Conservation (phyloP, 345 rosid species). For the Populus nigra region DNA sequence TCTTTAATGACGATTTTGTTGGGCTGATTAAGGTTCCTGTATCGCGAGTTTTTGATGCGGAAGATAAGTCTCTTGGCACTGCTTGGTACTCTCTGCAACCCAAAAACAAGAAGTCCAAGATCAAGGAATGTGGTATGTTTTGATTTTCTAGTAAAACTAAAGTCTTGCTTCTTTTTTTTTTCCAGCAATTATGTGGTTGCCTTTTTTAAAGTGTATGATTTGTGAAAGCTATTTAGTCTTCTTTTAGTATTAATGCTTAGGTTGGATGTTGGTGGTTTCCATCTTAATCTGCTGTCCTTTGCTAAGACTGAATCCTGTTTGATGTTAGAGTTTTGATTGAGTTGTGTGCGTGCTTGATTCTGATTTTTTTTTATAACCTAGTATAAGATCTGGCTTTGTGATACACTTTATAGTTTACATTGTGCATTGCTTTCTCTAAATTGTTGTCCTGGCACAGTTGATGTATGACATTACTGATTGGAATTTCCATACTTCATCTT, state of each 20-base stretch:
- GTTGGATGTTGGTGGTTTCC: neutral
- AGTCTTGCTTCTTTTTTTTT: neutral
- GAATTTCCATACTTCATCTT: neutral
- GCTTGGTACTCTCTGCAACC: conserved; percentile 78
- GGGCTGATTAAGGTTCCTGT: conserved; percentile 70
- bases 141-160: neutral
- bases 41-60: conserved; percentile 69
- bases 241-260: neutral
- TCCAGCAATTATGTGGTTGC: neutral
- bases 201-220: neutral
- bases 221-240: neutral
- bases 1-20: conserved; percentile 79
- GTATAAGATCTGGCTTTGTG: neutral
- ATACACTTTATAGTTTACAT: neutral
- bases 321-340: neutral
- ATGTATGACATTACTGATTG: conserved; percentile 3
- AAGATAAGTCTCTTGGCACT: conserved; percentile 65
- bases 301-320: neutral
- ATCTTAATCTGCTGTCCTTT: neutral
- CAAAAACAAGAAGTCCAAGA: conserved; percentile 74
- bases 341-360: neutral
- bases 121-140: conserved; percentile 70
- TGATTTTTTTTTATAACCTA: neutral
- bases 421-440: neutral
- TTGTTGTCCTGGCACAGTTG: neutral